phyloP scores from a whole-genome alignment of 2,329 filamentous ascomycete species.

The Curvularia verruculosa region DNA sequence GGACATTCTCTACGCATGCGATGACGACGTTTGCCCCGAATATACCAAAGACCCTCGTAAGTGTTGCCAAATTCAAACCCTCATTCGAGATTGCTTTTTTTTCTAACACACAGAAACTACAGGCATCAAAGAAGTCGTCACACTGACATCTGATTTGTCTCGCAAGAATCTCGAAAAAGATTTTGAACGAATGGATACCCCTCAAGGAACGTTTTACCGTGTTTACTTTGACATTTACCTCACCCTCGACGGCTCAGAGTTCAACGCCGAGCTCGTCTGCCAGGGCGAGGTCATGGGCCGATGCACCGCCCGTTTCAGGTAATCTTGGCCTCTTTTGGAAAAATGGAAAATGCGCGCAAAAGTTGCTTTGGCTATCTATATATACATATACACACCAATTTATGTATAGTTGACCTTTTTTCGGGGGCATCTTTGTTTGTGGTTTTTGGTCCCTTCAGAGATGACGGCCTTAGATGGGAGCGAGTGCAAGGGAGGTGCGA shows the following conservation, averaged over 20 bases:
- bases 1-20: conserved; percentile 95
- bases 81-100: background rate
- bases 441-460: background rate
- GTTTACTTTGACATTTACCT: conserved; percentile 77
- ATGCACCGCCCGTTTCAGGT: conserved; percentile 87
- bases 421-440: background rate
- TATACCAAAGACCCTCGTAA: conserved; percentile 99
- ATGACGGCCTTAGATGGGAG: background rate
- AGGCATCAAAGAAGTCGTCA: conserved; percentile 99
- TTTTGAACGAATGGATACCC: conserved; percentile 98
- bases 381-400: background rate
- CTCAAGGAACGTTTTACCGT: conserved; percentile 74
- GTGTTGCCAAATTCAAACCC: conserved; percentile 50
- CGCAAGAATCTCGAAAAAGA: conserved; percentile 99
- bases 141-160: conserved; percentile 93
- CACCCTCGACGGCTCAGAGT: conserved; percentile 94
- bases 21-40: conserved; percentile 96
- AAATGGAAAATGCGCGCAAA: background rate
- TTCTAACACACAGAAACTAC: background rate
- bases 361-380: conserved; percentile 3
- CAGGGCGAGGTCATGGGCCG: conserved; percentile 99
- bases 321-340: conserved; percentile 18
- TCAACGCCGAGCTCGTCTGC: conserved; percentile 98
- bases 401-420: background rate
- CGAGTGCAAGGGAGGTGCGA: background rate